These are phyloP conservation scores for Syzygium oleosum DNA, from an alignment of 345 rosid genomes.

Conservation along the genomic window DNA sequence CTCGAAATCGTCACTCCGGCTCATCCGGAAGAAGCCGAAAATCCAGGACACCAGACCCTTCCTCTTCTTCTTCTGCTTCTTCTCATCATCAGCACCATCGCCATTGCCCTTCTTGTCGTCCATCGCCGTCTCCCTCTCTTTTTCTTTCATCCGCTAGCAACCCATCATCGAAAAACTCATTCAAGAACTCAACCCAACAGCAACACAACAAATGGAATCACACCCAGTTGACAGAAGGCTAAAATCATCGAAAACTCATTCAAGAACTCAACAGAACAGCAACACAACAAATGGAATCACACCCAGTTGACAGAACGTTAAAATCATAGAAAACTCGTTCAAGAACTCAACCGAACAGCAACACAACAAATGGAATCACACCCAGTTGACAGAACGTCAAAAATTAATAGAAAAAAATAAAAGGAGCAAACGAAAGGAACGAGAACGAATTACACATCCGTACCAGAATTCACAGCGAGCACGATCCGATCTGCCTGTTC, in stretches of 20 bases:
- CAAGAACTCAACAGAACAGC: not conserved
- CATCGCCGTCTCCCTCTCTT: not conserved
- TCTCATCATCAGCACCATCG: slow-evolving; percentile 6
- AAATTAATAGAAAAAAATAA: no score
- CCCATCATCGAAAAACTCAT: not conserved
- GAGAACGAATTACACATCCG: not conserved
- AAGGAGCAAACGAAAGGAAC: not conserved
- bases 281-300: not conserved
- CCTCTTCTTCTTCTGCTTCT: slow-evolving; percentile 25
- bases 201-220: not conserved
- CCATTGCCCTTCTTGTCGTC: not conserved
- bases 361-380: not conserved
- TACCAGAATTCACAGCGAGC: not conserved
- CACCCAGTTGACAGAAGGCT: not conserved
- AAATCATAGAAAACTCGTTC: no score
- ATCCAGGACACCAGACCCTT: slow-evolving; percentile 65
- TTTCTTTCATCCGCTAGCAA: not conserved
- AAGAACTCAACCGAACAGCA: not conserved
- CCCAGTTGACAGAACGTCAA: not conserved
- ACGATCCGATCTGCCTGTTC: not conserved
- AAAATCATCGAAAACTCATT: not conserved
- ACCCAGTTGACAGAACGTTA: not conserved
- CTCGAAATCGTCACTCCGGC: slow-evolving; percentile 72
- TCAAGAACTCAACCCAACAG: not conserved
- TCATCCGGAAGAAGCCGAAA: slow-evolving; percentile 45